phyloP scores from a whole-genome alignment of 2,329 filamentous ascomycete species.

The Epicoccum nigrum region DNA sequence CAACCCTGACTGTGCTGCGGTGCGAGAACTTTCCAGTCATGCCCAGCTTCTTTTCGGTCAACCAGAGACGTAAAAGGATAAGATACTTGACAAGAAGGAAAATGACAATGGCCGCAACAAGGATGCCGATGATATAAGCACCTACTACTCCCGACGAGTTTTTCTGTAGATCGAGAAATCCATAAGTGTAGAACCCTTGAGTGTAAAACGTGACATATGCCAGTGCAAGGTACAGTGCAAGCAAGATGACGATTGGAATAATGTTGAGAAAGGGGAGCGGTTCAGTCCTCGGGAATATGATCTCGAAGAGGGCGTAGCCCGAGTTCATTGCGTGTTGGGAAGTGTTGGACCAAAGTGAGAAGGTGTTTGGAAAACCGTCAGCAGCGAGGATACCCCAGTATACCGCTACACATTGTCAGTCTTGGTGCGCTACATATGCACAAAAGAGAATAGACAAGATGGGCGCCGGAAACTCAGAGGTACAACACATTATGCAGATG shows the following conservation, averaged over 20 bases:
- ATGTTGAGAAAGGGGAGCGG: constrained; percentile 70
- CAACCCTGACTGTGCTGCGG: constrained; percentile 8
- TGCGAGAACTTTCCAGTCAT: constrained; percentile 46
- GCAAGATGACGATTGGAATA: constrained; percentile 70
- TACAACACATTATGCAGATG: neutral
- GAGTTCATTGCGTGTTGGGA: constrained; percentile 79
- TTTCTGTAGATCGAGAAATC: constrained; percentile 68
- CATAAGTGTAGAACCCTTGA: constrained; percentile 77
- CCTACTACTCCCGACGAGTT: constrained; percentile 63
- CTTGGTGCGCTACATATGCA: neutral
- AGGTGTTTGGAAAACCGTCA: constrained; percentile 42
- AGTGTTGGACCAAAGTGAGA: constrained; percentile 63
- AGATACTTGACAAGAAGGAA: constrained; percentile 52
- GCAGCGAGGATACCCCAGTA: constrained; percentile 51
- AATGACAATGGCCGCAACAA: constrained; percentile 48
- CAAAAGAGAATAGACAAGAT: neutral
- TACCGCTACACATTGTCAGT: constrained; percentile 43
- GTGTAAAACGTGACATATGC: constrained; percentile 75
- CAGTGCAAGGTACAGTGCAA: constrained; percentile 73
- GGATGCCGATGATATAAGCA: constrained; percentile 64
- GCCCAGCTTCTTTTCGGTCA: constrained; percentile 54
- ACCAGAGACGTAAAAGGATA: constrained; percentile 47
- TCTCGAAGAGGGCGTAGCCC: constrained; percentile 75
- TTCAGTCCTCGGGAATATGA: constrained; percentile 69
- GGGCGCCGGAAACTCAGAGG: neutral